phyloP scores from a whole-genome alignment of 768 basidiomycete species.

The Suillus cothurnatus region DNA sequence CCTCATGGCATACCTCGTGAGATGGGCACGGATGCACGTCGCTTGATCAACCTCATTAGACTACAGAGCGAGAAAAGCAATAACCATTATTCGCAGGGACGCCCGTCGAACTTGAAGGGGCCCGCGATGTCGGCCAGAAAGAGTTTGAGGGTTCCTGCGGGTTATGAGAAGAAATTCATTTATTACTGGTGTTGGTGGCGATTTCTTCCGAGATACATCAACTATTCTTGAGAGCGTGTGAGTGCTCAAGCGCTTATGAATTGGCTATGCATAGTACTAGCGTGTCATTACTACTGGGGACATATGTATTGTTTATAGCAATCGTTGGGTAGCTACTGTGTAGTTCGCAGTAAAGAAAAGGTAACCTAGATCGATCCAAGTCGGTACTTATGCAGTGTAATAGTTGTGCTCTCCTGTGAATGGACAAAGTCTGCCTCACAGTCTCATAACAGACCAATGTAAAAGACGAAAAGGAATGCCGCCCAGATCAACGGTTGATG shows the following conservation, averaged over 20 bases:
- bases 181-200: neutral
- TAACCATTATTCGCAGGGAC: neutral
- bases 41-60: neutral
- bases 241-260: neutral
- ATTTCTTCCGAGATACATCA: neutral
- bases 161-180: neutral
- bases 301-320: neutral
- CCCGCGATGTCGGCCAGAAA: neutral
- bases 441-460: constrained; percentile 1
- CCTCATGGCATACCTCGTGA: constrained; percentile 2
- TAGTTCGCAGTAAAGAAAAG: neutral
- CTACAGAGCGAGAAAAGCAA: neutral
- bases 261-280: neutral
- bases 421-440: neutral
- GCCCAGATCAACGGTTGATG: neutral
- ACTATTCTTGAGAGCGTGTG: neutral
- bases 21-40: neutral
- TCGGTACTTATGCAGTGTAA: neutral
- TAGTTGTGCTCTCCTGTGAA: neutral
- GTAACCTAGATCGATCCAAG: neutral
- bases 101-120: neutral
- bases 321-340: neutral
- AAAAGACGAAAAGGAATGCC: neutral
- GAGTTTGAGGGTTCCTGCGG: neutral
- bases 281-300: neutral